Conservation (phyloP, 2,329 filamentous ascomycete species). For the Myriosclerotinia duriaeana region DNA sequence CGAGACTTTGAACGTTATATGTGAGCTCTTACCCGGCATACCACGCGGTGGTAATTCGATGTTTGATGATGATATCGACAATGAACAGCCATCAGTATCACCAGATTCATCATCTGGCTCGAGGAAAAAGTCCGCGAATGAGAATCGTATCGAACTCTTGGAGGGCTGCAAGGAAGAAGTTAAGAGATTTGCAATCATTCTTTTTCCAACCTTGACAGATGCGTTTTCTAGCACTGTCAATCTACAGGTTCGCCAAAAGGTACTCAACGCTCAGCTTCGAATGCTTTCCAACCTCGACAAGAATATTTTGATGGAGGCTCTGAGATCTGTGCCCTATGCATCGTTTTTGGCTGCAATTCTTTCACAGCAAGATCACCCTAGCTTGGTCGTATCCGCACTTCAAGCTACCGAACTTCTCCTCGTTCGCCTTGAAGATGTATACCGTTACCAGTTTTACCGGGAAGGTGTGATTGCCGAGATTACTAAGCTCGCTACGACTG, state of each 20-base stretch:
- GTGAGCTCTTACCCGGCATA: constrained; percentile 81
- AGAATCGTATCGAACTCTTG: constrained; percentile 79
- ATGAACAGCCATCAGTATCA: constrained; percentile 43
- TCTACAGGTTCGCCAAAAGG: constrained; percentile 88
- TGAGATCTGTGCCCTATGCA: constrained; percentile 87
- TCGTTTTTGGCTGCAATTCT: constrained; percentile 94
- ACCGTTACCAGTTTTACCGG: constrained; percentile 93
- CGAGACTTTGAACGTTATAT: constrained; percentile 95
- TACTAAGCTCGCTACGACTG: constrained; percentile 64
- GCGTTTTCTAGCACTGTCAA: constrained; percentile 98
- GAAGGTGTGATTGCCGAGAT: constrained; percentile 96
- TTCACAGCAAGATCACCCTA: constrained; percentile 89
- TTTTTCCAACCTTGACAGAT: constrained; percentile 92
- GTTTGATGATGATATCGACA: constrained; percentile 49
- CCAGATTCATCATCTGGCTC: constrained; percentile 46
- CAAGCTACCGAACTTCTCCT: constrained; percentile 88
- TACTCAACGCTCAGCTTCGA: constrained; percentile 91
- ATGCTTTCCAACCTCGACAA: constrained; percentile 96
- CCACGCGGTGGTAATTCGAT: constrained; percentile 53
- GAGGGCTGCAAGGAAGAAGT: constrained; percentile 82
- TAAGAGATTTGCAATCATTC: constrained; percentile 85
- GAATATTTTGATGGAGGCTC: constrained; percentile 77
- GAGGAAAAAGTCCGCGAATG: constrained; percentile 61
- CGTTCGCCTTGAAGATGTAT: constrained; percentile 79
- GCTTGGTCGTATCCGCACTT: constrained; percentile 80